phyloP scores from a whole-genome alignment of 805 yeast species.

The Wickerhamomyces kurtzmanii region DNA sequence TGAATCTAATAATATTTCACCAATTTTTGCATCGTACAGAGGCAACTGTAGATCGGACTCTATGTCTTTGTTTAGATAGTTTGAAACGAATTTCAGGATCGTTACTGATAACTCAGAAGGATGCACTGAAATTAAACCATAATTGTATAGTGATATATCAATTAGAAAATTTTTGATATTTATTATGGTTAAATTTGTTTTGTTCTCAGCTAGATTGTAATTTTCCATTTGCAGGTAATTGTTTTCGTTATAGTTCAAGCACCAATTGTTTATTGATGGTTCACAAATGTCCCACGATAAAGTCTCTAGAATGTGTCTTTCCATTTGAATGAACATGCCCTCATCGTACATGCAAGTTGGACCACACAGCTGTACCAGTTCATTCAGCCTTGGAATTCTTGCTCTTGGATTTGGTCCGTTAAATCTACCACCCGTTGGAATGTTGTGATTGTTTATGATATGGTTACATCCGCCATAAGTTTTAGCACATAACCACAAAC shows the following conservation, averaged over 20 bases:
- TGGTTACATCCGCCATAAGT: conserved; percentile 69
- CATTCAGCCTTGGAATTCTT: conserved; percentile 64
- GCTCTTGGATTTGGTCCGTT: conserved; percentile 66
- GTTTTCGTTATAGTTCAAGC: conserved; percentile 30
- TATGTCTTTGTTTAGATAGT: too few relatives aligned
- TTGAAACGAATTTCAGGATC: too few relatives aligned
- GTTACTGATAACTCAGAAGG: conserved; percentile 17
- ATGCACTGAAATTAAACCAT: conserved; percentile 29
- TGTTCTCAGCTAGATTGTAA: conserved; percentile 16
- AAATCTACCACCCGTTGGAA: conserved; percentile 50
- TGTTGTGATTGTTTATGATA: conserved; percentile 38
- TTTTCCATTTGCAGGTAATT: conserved; percentile 28
- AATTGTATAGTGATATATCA: conserved; percentile 38
- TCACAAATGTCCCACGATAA: conserved; percentile 65
- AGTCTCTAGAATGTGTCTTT: conserved; percentile 60
- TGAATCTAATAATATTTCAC: conserved; percentile 3
- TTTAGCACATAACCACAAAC: conserved; percentile 89
- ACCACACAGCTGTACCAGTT: conserved; percentile 65
- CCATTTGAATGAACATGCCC: conserved; percentile 79
- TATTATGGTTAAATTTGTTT: conserved; percentile 20
- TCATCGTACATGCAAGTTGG: conserved; percentile 50
- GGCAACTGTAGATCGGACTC: too few relatives aligned
- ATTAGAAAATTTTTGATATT: conserved; percentile 38
- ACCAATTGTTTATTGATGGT: conserved; percentile 45
- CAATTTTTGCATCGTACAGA: too few relatives aligned